These are phyloP conservation scores for Fusarium sp. DNA, from an alignment of 2,329 filamentous ascomycete genomes.

Conservation along the genomic window DNA sequence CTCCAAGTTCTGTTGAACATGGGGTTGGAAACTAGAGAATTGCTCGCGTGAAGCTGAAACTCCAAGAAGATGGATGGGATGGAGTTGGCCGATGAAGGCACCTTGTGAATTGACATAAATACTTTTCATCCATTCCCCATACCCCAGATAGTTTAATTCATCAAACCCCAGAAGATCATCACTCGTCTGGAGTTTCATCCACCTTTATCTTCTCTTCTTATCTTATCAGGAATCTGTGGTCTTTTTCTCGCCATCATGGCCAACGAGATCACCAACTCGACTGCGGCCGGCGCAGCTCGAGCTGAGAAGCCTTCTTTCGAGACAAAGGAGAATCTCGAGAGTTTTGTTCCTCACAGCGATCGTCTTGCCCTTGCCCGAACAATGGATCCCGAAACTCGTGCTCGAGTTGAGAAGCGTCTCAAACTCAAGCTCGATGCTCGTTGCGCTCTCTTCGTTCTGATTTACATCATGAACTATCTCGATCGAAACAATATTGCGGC, in stretches of 20 bases:
- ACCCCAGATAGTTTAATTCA: slow-evolving; percentile 3
- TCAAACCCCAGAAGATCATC: neutral
- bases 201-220: neutral
- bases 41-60: neutral
- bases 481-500: slow-evolving; percentile 75
- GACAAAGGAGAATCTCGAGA: neutral
- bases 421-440: slow-evolving; percentile 77
- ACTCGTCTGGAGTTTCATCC: neutral
- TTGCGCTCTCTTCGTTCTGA: slow-evolving; percentile 74
- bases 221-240: neutral
- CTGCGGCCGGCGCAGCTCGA: neutral
- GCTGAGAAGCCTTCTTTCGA: slow-evolving; percentile 1
- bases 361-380: neutral
- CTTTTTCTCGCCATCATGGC: neutral
- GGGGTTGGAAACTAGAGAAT: neutral
- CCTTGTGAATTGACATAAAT: slow-evolving; percentile 1
- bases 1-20: neutral
- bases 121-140: slow-evolving; percentile 7
- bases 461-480: slow-evolving; percentile 79
- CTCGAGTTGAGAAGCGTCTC: slow-evolving; percentile 68
- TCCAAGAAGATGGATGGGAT: neutral
- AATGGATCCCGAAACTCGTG: slow-evolving; percentile 4
- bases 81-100: neutral
- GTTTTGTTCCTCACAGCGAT: neutral
- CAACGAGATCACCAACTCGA: slow-evolving; percentile 7